Conservation (phyloP, 352 stramenopile genomes). For the Globisporangium okanoganense region DNA sequence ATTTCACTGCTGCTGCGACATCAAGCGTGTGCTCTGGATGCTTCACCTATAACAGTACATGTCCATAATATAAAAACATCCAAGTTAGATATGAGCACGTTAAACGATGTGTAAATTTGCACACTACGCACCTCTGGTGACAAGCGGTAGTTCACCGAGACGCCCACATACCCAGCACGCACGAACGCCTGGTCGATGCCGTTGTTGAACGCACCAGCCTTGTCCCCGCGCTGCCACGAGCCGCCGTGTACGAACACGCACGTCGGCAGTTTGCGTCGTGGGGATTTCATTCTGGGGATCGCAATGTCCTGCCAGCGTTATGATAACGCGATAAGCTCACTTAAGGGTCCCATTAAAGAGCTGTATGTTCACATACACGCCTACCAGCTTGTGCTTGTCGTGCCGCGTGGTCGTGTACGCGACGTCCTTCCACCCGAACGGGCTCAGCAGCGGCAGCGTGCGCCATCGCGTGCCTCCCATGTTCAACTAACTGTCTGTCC, state of each 20-base stretch:
- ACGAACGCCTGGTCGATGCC: constrained; percentile 63
- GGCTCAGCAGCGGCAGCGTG: constrained; percentile 25
- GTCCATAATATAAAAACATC: neutral
- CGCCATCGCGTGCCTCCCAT: constrained; percentile 13
- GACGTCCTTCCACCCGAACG: constrained; percentile 69
- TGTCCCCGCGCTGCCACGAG: constrained; percentile 83
- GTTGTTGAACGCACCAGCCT: constrained; percentile 56
- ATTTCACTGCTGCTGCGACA: constrained; percentile 52
- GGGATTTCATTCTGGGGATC: constrained; percentile 30
- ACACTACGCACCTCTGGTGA: constrained; percentile 67
- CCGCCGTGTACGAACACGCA: constrained; percentile 84
- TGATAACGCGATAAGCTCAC: neutral
- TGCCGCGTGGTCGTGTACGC: constrained; percentile 43
- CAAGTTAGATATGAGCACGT: too few relatives aligned
- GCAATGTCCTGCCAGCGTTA: constrained; percentile 45
- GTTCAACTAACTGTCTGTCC: neutral
- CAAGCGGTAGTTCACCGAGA: constrained; percentile 80
- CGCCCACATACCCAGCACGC: constrained; percentile 42
- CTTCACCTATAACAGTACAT: constrained; percentile 19
- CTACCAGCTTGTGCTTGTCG: constrained; percentile 44
- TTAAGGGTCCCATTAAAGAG: neutral
- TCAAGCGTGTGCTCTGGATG: constrained; percentile 72
- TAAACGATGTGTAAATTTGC: too few relatives aligned
- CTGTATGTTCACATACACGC: neutral
- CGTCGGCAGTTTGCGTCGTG: constrained; percentile 38